Base-by-base conservation (phyloP, 495 filamentous ascomycete genomes). In the Talaromyces adpressus region DNA sequence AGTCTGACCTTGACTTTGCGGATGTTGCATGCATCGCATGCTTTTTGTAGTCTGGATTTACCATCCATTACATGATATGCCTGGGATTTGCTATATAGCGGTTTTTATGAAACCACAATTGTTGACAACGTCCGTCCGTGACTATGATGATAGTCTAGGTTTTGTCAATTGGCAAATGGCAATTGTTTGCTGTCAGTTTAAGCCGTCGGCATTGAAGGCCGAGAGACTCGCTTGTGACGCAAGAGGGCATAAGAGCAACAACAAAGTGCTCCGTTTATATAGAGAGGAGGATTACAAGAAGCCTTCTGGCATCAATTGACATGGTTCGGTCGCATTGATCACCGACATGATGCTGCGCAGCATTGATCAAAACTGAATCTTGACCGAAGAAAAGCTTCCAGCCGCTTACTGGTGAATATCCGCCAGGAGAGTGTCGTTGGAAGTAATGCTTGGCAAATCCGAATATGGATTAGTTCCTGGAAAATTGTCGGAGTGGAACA, bases 11-110 rank as follows among this genome's bases (percentile, higher is more conserved):
- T 94, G 29, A 94, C 90, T 70, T 94, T 94, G 34, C 91, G 86
- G 66, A 88, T 84, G 67, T 88, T 92, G 73, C 91, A 94, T 75
- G 88, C 87, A 73, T 94, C 91, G 72, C 91, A 94, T 22, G 91
- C 91, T 70, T 91, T 90, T 52, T 87, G 85, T 61, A 93, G 77
- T 61, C 91, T 73, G 41, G 73, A 76, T 72, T 75, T 75, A 58
- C 66, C 65, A 69, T 79, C 76, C 78, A 80, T 80, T 59, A 57
- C 64, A 65, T 63, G 63, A 12, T 22, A 16, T 58, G 20, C 23
- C 25, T 23, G 4, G 59, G 16, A 39, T 49, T 47, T 49, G 25
- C n/a, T 12, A 18, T 23, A 36, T 20, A 27, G 3, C 27, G 27
- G 27, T 27, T 27, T 27, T 27, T 4, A 27, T 27, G 27, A 27